Evolutionary conservation across 2,329 filamentous ascomycete species (phyloP).

Genomic region (Chlorencoelia australis): DNA sequence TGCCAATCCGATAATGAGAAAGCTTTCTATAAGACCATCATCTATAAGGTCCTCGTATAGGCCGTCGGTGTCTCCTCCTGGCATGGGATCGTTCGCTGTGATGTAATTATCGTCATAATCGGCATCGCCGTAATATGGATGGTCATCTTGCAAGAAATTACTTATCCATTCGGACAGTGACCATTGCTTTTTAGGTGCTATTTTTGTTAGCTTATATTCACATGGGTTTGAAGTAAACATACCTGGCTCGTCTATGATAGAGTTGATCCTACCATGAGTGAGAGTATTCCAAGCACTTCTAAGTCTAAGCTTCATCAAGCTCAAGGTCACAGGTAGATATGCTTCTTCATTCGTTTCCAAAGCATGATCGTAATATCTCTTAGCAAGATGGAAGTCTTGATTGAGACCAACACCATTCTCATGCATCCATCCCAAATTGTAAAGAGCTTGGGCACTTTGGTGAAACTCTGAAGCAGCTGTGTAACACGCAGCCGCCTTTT

Average conservation of each 20-base stretch:
- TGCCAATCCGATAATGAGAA: conserved; percentile 72
- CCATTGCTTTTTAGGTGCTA: conserved; percentile 62
- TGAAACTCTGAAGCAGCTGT: conserved; percentile 83
- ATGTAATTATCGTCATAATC: conserved; percentile 31
- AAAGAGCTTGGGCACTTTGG: conserved; percentile 88
- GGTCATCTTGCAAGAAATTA: conserved; percentile 67
- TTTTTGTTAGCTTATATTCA: conserved; percentile 22
- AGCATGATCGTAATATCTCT: conserved; percentile 89
- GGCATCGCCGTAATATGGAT: conserved; percentile 48
- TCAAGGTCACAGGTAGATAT: conserved; percentile 84
- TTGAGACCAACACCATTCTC: conserved; percentile 89
- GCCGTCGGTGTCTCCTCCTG: conserved; percentile 43
- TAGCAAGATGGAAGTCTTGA: conserved; percentile 95
- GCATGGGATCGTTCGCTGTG: conserved; percentile 44
- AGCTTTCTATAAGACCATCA: conserved; percentile 71
- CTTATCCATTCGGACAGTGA: conserved; percentile 78
- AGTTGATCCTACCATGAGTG: conserved; percentile 82
- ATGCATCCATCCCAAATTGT: conserved; percentile 99
- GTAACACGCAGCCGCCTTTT: conserved; percentile 90
- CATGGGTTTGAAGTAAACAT: conserved; percentile 28
- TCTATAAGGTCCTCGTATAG: conserved; percentile 56
- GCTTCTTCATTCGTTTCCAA: conserved; percentile 87
- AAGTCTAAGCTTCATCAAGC: conserved; percentile 71
- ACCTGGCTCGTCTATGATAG: conserved; percentile 83
- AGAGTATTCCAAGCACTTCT: conserved; percentile 92